Evolutionary conservation across 371 early-diverging fungal species (phyloP).

Genomic region (Zychaea mexicana): DNA sequence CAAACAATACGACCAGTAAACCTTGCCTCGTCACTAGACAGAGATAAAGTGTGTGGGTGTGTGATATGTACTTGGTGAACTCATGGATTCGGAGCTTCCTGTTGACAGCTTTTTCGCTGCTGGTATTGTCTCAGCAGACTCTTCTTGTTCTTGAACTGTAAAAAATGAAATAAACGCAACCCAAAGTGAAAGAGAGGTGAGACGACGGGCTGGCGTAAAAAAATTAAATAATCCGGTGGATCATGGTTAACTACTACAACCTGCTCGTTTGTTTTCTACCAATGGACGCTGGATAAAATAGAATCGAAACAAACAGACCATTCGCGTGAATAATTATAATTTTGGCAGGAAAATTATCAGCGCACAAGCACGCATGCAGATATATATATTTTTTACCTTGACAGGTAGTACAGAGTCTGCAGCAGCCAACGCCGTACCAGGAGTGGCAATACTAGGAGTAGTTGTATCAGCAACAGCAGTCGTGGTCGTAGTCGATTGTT

Average conservation of each 20-base stretch:
- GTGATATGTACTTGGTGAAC: neutral
- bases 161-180: neutral
- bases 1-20: too few species aligned
- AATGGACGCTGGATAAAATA: neutral
- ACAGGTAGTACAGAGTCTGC: neutral
- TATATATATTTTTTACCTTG: neutral
- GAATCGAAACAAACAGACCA: neutral
- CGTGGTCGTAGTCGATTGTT: neutral
- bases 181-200: neutral
- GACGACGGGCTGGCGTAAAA: neutral
- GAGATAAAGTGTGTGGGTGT: too few species aligned
- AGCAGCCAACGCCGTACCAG: too few species aligned
- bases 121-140: too few species aligned
- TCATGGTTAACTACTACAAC: neutral
- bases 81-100: neutral
- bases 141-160: too few species aligned
- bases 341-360: too few species aligned
- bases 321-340: too few species aligned
- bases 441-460: too few species aligned
- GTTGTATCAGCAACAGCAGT: neutral
- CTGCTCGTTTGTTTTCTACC: neutral
- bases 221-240: neutral
- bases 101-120: neutral
- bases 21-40: too few species aligned
- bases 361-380: too few species aligned